Conservation (phyloP, 2,329 filamentous ascomycete genomes). For the Tricladium varicosporioides region DNA sequence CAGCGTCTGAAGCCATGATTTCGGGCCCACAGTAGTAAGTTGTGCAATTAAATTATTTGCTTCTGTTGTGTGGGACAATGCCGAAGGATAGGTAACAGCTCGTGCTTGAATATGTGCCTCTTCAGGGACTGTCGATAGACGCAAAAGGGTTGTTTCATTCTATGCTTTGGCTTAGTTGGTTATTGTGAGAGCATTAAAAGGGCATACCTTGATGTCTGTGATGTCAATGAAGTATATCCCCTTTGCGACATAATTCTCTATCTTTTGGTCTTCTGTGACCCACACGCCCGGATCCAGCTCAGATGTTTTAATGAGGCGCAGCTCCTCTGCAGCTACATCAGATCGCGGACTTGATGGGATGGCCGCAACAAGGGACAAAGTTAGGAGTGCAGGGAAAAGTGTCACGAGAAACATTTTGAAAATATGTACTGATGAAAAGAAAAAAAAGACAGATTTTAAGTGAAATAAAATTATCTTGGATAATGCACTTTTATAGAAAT, state of each 20-base stretch:
- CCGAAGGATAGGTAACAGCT: constrained; percentile 13
- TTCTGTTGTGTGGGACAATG: constrained; percentile 5
- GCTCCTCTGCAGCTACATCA: background rate
- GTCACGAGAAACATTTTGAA: background rate
- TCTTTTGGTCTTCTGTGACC: constrained; percentile 19
- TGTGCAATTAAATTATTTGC: constrained; percentile 8
- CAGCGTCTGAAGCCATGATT: constrained; percentile 6
- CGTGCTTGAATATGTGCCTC: background rate
- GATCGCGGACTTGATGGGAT: background rate
- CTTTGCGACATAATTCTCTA: constrained; percentile 14
- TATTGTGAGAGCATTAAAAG: background rate
- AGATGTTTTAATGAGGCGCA: constrained; percentile 17
- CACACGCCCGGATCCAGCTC: constrained; percentile 12
- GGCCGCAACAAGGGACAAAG: constrained; percentile 1
- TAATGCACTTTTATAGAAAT: no score
- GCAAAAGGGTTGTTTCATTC: background rate
- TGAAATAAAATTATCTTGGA: no score
- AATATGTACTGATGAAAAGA: background rate
- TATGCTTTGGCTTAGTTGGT: background rate
- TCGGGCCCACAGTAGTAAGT: constrained; percentile 5
- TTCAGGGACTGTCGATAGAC: background rate
- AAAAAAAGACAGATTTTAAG: no score
- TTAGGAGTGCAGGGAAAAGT: background rate
- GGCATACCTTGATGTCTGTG: constrained; percentile 15
- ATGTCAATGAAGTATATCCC: constrained; percentile 19